Percentiles rank a stretch among this genome's conserved stretches.
These are phyloP conservation scores for Chrysosporium queenslandicum DNA, from an alignment of 2,329 filamentous ascomycete species.

Conservation along the genomic window DNA sequence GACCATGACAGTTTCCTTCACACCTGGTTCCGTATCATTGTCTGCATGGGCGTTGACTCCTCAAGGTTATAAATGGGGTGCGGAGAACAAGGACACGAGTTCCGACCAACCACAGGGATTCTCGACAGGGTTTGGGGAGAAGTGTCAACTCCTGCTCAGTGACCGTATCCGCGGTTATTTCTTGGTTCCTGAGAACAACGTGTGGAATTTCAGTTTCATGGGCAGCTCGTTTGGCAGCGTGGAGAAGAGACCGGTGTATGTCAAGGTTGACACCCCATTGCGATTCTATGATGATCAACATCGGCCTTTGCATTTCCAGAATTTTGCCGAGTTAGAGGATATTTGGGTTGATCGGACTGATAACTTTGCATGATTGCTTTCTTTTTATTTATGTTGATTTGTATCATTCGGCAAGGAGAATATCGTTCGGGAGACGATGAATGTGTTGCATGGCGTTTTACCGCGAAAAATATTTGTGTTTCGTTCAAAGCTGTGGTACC, in stretches of 20 bases:
- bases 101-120: slow-evolving; percentile 94
- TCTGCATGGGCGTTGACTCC: slow-evolving; percentile 90
- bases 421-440: neutral
- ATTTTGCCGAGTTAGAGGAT: slow-evolving; percentile 94
- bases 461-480: neutral
- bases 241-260: slow-evolving; percentile 82
- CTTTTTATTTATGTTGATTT: slow-evolving; percentile 16
- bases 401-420: neutral
- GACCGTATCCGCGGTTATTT: slow-evolving; percentile 95
- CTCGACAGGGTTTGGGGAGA: slow-evolving; percentile 82
- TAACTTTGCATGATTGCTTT: slow-evolving; percentile 65
- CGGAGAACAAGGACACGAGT: slow-evolving; percentile 83
- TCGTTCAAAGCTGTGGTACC: neutral
- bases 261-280: slow-evolving; percentile 84
- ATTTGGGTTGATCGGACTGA: slow-evolving; percentile 89
- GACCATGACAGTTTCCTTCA: slow-evolving; percentile 92
- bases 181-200: slow-evolving; percentile 76
- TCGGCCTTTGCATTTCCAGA: slow-evolving; percentile 88
- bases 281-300: slow-evolving; percentile 90
- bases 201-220: slow-evolving; percentile 99
- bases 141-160: slow-evolving; percentile 84
- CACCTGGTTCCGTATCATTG: slow-evolving; percentile 87
- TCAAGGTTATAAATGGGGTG: slow-evolving; percentile 91
- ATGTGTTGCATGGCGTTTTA: neutral
- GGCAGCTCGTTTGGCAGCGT: slow-evolving; percentile 76